Percentiles rank a stretch among this genome's conserved stretches.
Evolutionary conservation across 2,329 filamentous ascomycete species (phyloP).

Genomic region (Calonectria ilicicola): DNA sequence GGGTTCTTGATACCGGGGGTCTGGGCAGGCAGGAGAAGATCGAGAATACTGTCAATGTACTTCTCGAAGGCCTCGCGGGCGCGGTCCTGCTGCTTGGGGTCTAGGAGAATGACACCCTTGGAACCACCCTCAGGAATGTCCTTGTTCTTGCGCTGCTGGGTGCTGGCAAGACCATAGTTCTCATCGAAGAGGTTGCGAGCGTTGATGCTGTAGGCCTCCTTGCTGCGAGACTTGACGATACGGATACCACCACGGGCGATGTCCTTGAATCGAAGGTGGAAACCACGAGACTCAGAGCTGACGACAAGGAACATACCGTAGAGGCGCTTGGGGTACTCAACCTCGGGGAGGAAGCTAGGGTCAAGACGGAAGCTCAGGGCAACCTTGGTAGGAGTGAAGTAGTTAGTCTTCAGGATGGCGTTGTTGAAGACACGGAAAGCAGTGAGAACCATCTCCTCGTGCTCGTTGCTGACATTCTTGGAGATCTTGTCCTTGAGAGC

Average conservation of each 20-base stretch:
- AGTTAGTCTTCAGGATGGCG: slow-evolving; percentile 96
- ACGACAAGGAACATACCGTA: slow-evolving; percentile 99
- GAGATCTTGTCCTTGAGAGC: slow-evolving; percentile 82
- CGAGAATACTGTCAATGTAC: slow-evolving; percentile 98
- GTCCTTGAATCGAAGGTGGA: slow-evolving; percentile 97
- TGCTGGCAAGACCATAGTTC: slow-evolving; percentile 98
- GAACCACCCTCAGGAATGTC: slow-evolving; percentile 98
- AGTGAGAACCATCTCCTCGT: slow-evolving; percentile 98
- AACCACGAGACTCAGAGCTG: slow-evolving; percentile 94
- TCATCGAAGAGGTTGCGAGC: slow-evolving; percentile 97
- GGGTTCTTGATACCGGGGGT: slow-evolving; percentile 99
- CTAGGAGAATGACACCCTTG: slow-evolving; percentile 96
- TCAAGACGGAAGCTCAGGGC: slow-evolving; percentile 96
- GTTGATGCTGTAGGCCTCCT: slow-evolving; percentile 96
- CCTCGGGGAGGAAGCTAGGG: slow-evolving; percentile 86
- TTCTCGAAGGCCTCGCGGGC: slow-evolving; percentile 95
- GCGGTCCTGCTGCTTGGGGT: slow-evolving; percentile 94
- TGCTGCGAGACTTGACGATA: slow-evolving; percentile 97
- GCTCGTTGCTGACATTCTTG: slow-evolving; percentile 87
- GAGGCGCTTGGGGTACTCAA: slow-evolving; percentile 92
- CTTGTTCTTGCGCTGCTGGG: slow-evolving; percentile 99
- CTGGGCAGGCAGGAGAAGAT: slow-evolving; percentile 87
- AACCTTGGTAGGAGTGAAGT: slow-evolving; percentile 96
- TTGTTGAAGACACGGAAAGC: slow-evolving; percentile 97
- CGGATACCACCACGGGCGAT: slow-evolving; percentile 97